Evolutionary conservation across 2,329 filamentous ascomycete genomes (phyloP), one percentile per base, ranked within the genome.

Genomic region (Epichloe sylvatica): DNA sequence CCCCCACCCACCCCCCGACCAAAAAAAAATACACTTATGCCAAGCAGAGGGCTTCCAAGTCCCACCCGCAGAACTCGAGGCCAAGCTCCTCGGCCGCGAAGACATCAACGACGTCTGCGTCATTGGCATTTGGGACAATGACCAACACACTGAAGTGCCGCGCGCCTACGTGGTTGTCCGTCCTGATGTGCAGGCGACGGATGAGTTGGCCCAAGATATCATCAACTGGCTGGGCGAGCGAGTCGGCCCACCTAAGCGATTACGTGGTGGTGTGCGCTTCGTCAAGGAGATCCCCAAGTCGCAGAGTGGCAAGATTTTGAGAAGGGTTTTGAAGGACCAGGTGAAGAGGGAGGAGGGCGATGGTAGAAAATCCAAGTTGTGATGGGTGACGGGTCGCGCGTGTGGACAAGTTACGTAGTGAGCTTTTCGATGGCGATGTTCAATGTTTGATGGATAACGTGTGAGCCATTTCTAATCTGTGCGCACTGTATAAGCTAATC

Each of bases 271-370:
- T 1, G 77, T 90, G 19, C 65, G 73, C 12, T 86, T 88, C 60
- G 66, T 84, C 7, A 74, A 84, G 35, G 70, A 70, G 25, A 79
- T 90, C 33, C 84, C 84, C 12, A 89, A 86, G 69, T 86, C 84
- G 56, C 72, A 75, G 12, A 67, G 70, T 15, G 72, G 72, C 2
- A 75, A 75, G 65, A 70, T 75, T 34, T 54, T 75, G 50, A 63
- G 72, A 9, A 62, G 71, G 39, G 64, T 74, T 23, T 63, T 86
- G 46, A 70, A 77, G 55, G 70, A 61, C 30, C 65, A 57, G 65
- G 66, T 64, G 49, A 58, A 60, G 56, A 57, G 57, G 59, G 64
- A 60, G 53, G 72, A 67, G 19, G 51, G 48, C 44, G 63, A 51
- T 21, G 53, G 37, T 5, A 51, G 52, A 6, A 60, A 53, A 53